phyloP scores from a whole-genome alignment of 176 grass and related monocot genomes.

The Bothriochloa decipiens region DNA sequence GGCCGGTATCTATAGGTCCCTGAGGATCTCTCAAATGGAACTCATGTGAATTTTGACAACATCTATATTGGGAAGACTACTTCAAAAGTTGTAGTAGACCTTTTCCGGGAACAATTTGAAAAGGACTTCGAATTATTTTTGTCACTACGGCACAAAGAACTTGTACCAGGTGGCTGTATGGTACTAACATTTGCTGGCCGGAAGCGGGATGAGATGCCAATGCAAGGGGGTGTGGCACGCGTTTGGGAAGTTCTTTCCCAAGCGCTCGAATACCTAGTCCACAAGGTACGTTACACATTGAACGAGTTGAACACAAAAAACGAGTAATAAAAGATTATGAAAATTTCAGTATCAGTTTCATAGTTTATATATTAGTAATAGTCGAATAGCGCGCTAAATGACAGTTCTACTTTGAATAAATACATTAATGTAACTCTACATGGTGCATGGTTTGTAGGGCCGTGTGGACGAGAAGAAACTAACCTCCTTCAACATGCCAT shows the following conservation, averaged over 20 bases:
- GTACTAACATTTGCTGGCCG: conserved; percentile 47
- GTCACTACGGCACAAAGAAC: neutral
- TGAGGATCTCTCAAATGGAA: neutral
- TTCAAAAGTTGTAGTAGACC: neutral
- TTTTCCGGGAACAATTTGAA: conserved; percentile 48
- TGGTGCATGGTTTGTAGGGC: conserved; percentile 29
- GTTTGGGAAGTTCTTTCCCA: conserved; percentile 30
- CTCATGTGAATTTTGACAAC: conserved; percentile 31
- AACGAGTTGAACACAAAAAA: too few relatives aligned
- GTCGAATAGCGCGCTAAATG: too few relatives aligned
- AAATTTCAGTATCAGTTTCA: too few relatives aligned
- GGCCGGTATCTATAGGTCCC: conserved; percentile 27
- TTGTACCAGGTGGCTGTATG: conserved; percentile 39
- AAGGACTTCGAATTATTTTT: neutral
- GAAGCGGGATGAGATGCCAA: neutral
- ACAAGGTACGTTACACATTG: conserved; percentile 26
- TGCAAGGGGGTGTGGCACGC: neutral
- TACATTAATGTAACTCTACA: too few relatives aligned
- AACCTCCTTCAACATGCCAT: conserved; percentile 49
- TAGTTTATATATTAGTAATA: too few relatives aligned
- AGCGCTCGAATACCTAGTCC: conserved; percentile 31
- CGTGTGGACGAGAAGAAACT: conserved; percentile 38
- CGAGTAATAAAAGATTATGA: too few relatives aligned
- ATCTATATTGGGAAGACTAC: conserved; percentile 33
- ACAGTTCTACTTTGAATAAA: neutral